Evolutionary conservation across 768 basidiomycete genomes (phyloP).

Genomic region (Coprinellus micaceus): DNA sequence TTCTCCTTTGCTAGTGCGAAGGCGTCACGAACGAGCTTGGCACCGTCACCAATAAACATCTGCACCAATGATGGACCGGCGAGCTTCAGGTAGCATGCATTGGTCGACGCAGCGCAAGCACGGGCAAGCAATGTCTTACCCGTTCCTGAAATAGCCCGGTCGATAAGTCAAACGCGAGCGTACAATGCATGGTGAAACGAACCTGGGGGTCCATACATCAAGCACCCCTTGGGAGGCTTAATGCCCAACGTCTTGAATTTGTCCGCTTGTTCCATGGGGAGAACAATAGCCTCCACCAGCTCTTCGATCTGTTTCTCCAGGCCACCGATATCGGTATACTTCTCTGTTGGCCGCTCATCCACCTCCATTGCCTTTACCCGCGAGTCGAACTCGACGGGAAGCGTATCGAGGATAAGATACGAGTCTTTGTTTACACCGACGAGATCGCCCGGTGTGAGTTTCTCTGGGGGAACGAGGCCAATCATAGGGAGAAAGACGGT

Average conservation of each 20-base stretch:
- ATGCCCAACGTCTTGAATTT: constrained; percentile 99
- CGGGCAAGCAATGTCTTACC: constrained; percentile 97
- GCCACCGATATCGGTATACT: constrained; percentile 96
- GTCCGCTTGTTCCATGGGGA: constrained; percentile 98
- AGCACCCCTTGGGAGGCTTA: constrained; percentile 92
- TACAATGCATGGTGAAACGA: constrained; percentile 17
- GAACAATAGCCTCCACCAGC: constrained; percentile 93
- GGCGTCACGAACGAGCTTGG: constrained; percentile 96
- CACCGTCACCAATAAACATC: constrained; percentile 99
- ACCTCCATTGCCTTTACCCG: constrained; percentile 99
- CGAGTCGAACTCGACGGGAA: constrained; percentile 96
- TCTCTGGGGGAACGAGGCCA: constrained; percentile 90
- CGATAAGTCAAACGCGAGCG: constrained; percentile 5
- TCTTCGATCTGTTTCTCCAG: constrained; percentile 99
- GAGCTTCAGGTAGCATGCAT: constrained; percentile 96
- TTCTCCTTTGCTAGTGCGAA: constrained; percentile 98
- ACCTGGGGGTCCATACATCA: constrained; percentile 99
- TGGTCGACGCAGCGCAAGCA: constrained; percentile 96
- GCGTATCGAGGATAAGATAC: constrained; percentile 91
- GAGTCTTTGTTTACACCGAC: constrained; percentile 99
- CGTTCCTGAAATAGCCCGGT: constrained; percentile 48
- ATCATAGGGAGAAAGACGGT: constrained; percentile 98
- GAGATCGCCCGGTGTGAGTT: constrained; percentile 87
- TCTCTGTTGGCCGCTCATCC: constrained; percentile 95
- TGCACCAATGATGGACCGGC: constrained; percentile 97